Conservation (phyloP, 106 monocot species). For the Apostasia shenzhenica region DNA sequence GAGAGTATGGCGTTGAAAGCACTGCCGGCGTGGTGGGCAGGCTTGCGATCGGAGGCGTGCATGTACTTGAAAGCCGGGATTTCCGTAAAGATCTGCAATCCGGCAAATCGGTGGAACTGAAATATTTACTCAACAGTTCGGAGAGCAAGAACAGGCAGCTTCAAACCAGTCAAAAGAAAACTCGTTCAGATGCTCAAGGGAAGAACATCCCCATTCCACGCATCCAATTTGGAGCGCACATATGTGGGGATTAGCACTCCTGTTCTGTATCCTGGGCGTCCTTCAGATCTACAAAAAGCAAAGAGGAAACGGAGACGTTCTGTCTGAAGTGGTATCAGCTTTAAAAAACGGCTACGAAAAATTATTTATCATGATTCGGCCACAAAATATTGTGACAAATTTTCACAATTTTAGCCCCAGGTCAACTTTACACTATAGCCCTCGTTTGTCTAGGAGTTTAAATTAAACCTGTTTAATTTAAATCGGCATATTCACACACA, state of each 20-base stretch:
- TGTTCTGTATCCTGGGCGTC: slow-evolving; percentile 80
- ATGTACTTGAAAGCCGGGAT: slow-evolving; percentile 57
- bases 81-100: slow-evolving; percentile 69
- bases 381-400: too few relatives aligned
- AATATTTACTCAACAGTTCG: slow-evolving; percentile 55
- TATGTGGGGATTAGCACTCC: slow-evolving; percentile 60
- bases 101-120: slow-evolving; percentile 66
- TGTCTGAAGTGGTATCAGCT: slow-evolving; percentile 32
- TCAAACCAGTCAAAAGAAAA: slow-evolving; percentile 38
- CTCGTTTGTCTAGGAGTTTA: too few relatives aligned
- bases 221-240: slow-evolving; percentile 42
- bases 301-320: slow-evolving; percentile 43
- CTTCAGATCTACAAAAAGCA: slow-evolving; percentile 54
- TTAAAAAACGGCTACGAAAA: too few relatives aligned
- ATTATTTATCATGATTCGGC: too few relatives aligned
- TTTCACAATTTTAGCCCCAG: too few relatives aligned
- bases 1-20: slow-evolving; percentile 57
- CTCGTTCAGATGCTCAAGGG: slow-evolving; percentile 14
- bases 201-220: slow-evolving; percentile 36
- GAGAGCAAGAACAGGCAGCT: slow-evolving; percentile 64
- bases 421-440: too few relatives aligned
- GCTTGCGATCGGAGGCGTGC: slow-evolving; percentile 46
- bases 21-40: slow-evolving; percentile 75
- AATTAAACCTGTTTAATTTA: too few relatives aligned
- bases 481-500: too few relatives aligned